Evolutionary conservation across 352 stramenopile species (phyloP).

Genomic region (Globisporangium megalacanthum): DNA sequence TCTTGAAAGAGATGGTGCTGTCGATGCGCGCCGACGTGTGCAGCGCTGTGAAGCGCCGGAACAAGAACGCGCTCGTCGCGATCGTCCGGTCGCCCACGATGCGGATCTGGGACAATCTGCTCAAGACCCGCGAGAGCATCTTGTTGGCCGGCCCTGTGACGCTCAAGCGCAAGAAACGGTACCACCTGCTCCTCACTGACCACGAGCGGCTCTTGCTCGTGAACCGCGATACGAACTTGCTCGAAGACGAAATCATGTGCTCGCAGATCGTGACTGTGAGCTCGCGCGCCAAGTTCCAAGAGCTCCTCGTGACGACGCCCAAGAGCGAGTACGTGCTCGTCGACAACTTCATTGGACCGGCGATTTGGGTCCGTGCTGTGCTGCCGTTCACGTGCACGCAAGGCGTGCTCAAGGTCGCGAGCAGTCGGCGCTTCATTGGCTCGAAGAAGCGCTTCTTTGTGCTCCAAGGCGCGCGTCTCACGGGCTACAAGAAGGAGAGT

Average conservation of each 20-base stretch:
- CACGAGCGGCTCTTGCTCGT: constrained; percentile 83
- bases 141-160: constrained; percentile 73
- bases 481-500: constrained; percentile 72
- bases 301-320: constrained; percentile 65
- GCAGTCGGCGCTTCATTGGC: constrained; percentile 68
- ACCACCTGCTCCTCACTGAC: constrained; percentile 77
- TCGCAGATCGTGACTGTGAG: constrained; percentile 84
- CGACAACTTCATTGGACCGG: constrained; percentile 81
- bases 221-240: constrained; percentile 86
- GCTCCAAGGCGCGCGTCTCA: constrained; percentile 51
- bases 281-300: constrained; percentile 69
- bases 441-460: constrained; percentile 87
- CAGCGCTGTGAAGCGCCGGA: constrained; percentile 71
- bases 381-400: constrained; percentile 85
- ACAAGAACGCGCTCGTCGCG: constrained; percentile 77
- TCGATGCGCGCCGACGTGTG: constrained; percentile 69
- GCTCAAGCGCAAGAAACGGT: constrained; percentile 81
- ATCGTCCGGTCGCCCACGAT: constrained; percentile 80
- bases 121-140: constrained; percentile 82
- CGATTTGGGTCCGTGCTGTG: constrained; percentile 83
- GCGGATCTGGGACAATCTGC: constrained; percentile 75
- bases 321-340: constrained; percentile 77
- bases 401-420: constrained; percentile 73
- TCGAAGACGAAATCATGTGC: constrained; percentile 88
- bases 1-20: constrained; percentile 77